Evolutionary conservation across 257 asterid species (phyloP), one percentile per base, ranked within the genome.

Genomic region (Solanum habrochaites): DNA sequence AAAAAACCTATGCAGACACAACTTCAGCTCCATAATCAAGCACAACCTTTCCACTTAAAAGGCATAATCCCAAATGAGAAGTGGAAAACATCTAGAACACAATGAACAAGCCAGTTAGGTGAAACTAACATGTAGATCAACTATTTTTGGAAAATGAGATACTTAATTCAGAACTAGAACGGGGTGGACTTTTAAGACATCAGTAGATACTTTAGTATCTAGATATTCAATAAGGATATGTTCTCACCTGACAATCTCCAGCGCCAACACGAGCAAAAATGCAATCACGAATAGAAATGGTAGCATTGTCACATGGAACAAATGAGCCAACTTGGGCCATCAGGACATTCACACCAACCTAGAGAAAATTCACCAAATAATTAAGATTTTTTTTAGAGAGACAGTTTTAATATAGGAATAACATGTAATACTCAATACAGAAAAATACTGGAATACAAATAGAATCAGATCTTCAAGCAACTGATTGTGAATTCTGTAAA

Each of bases 191-290:
- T 80, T 80, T 49, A 80, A n/a, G 14, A 80, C 43, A 49, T 29
- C 85, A 80, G 67, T 29, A 47, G 43, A 49, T 45, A 80, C 85
- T 71, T 87, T 3, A 60, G 47, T 87, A 56, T 87, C 56, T 66
- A 43, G 72, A 45, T 83, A 86, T 83, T 72, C 83, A 40, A 45
- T 15, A 82, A 45, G 87, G 35, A 62, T 13, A 43, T n/a, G 62
- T 23, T 62, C 39, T 89, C 88, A 97, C 99, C 96, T 97, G 99
- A 91, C 99, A 97, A 91, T 97, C 99, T 88, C 99, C 99, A 87
- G 99, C 99, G 67, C 99, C 99, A 77, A 97, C 99, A 85, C 99
- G 99, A 89, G 99, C 99, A 88, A 97, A 97, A 85, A 97, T 95
- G 92, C 99, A 97, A 90, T 97, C 99, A 20, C 99, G 99, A 37